Evolutionary conservation across 208 protist genomes (phyloP).

Genomic region (Angomonas desouzai): DNA sequence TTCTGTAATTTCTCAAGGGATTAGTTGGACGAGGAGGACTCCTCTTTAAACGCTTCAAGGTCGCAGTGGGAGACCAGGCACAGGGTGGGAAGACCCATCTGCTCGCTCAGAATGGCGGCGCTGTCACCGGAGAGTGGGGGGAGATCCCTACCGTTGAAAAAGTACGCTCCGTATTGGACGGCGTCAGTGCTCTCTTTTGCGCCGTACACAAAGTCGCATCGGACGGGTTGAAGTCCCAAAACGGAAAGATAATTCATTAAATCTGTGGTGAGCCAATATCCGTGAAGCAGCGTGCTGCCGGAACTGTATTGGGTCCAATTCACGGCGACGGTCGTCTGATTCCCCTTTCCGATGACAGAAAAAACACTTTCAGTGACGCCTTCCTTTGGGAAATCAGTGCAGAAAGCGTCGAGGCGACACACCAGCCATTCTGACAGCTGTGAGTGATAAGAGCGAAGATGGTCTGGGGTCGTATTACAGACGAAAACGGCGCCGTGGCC

Average conservation of each 20-base stretch:
- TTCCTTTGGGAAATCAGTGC: background rate
- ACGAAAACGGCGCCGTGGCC: background rate
- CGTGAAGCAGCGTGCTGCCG: background rate
- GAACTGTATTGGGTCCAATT: background rate
- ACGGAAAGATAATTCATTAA: background rate
- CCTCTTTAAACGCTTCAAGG: background rate
- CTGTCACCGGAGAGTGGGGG: background rate
- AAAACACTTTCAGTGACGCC: background rate
- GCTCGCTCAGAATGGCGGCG: background rate
- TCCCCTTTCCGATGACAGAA: background rate
- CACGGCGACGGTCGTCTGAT: background rate
- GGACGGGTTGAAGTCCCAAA: background rate
- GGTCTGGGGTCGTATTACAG: background rate
- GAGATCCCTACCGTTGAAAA: background rate
- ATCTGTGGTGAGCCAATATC: background rate
- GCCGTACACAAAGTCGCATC: conserved; percentile 9
- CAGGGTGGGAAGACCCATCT: background rate
- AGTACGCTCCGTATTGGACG: background rate
- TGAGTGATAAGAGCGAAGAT: background rate
- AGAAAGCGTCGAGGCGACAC: background rate
- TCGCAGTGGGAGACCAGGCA: background rate
- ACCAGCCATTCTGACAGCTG: background rate
- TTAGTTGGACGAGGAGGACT: background rate
- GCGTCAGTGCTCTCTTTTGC: background rate
- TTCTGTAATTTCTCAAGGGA: too few relatives aligned